Base-by-base conservation (phyloP, 164 flowering plant species). In the Nymphaea colorata region DNA sequence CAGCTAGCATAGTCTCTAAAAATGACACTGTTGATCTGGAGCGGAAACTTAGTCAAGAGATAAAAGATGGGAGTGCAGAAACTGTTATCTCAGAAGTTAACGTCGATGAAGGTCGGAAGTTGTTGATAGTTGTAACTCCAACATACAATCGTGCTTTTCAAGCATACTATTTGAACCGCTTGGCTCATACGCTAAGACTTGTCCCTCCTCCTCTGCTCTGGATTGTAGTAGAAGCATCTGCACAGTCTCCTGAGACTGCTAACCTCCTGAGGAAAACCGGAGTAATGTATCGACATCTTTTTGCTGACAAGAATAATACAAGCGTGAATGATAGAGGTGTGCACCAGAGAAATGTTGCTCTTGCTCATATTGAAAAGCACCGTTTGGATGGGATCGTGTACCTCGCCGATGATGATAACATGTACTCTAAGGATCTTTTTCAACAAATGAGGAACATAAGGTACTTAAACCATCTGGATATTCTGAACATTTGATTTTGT, bases 221-320 rank as follows among this genome's bases (percentile, higher is more conserved):
- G 98, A 80, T 93, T 18, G 97, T 89, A 61, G 94, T 91, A 67
- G 98, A 93, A 72, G 84, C 85, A 89, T 76, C 75, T 43, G 67
- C 84, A 41, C 94, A 85, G 74, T 89, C 97, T 69, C 64, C 76
- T 62, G 93, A 89, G 72, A 88, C 93, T 63, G 93, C 94, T 61
- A 83, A 82, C 41, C 63, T 91, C 16, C 80, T 93, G 76, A 84
- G 90, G 80, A 86, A 68, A 64, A 80, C 81, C 3, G 90, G 98
- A 67, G 82, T 93, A 71, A 87, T 88, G 91, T 91, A 87, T 66
- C 76, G 97, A 76, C 97, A 93, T 86, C 87, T 93, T 61, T 81
- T 86, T 25, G 87, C 93, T 71, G 75, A 73, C 41, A 79, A 80
- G 67, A 93, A 93, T 75, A 51, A 72, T 6, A 84, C 92, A 10